Base-by-base conservation (phyloP, 2,329 filamentous ascomycete genomes). In the Huntiella omanensis region DNA sequence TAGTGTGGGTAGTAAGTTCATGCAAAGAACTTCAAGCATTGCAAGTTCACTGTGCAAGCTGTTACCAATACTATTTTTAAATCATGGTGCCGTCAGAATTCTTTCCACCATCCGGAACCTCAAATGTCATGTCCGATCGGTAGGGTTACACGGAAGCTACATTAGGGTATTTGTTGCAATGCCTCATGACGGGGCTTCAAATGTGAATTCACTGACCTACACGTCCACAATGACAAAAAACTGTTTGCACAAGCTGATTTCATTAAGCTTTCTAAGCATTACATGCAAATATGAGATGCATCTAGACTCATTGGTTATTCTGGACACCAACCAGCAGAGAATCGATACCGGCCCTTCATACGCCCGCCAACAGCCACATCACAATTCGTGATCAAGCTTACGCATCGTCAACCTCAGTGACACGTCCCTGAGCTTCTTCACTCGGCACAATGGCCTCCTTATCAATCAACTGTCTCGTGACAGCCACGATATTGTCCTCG, bases 401-500 rank as follows among this genome's bases (percentile, higher is more conserved):
- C 40, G 77, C 70, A 11, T 84, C 80, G 6, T 28, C 22, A 28
- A 28, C 22, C 22, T 28, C 79, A 85, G 84, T 48, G 67, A 59
- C 42, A 78, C 71, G 48, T 71, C 71, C 61, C 33, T 68, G 62
- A 47, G 62, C 62, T 63, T 80, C 79, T 58, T 71, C 74, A 60
- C 75, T 79, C 15, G 88, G 84, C 63, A 93, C 83, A 4, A 86
- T 91, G 3, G 91, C 91, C 63, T 98, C 91, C 68, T 96, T 96
- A 68, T 96, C 91, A 57, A 98, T 96, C 88, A 98, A 95, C 64
- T 96, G 91, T 61, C 88, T 74, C 53, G 86, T 92, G n/a, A 98
- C 87, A 3, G 86, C 84, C 10, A 98, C 91, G 53, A 98, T 98
- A 65, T 98, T 98, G 73, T 98, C 91, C 66, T 98, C 92, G 57